Evolutionary conservation across 257 asterid genomes (phyloP), one percentile per base, ranked within the genome.

Genomic region (Forsythia suspensa): DNA sequence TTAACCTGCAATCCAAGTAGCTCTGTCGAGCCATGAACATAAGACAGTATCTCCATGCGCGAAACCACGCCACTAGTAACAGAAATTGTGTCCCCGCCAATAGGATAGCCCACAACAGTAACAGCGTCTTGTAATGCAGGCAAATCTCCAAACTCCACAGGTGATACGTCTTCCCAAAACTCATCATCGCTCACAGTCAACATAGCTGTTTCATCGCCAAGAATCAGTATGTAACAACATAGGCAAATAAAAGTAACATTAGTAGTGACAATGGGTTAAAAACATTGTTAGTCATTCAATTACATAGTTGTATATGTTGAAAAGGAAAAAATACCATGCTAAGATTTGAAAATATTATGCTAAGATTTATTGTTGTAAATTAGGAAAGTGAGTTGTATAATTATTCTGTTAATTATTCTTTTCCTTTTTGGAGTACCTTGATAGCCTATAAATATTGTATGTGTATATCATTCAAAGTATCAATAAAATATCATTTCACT

Each of bases 61-160:
- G 98, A 94, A 57, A 94, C 98, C 81, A 94, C 98, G 43, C 98
- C 98, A 82, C 97, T 92, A 34, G 98, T 94, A 73, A 94, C 98
- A 13, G 97, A 94, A 73, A 94, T 94, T 13, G 97, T 94, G 86
- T 94, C 97, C 16, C 98, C 98, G 34, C 98, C 98, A 57, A 94
- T 92, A 42, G 97, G 98, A 85, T 92, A 92, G n/a, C 97, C 98
- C 73, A 94, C 98, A 79, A 94, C 98, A 3, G 98, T 94, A 75
- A 92, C 98, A 43, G 96, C 97, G 87, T 94, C 98, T 83, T 94
- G 97, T 52, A 94, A 89, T 8, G 94, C 88, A 72, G 98, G 98
- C 68, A 94, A 85, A 74, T 86, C 91, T 44, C 98, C 98, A 77
- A 92, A 94, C 76, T 92, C 96, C 46, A 94, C 90, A 59, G 98